Base-by-base conservation (phyloP, 805 yeast species). In the Starmerella scarabaei region DNA sequence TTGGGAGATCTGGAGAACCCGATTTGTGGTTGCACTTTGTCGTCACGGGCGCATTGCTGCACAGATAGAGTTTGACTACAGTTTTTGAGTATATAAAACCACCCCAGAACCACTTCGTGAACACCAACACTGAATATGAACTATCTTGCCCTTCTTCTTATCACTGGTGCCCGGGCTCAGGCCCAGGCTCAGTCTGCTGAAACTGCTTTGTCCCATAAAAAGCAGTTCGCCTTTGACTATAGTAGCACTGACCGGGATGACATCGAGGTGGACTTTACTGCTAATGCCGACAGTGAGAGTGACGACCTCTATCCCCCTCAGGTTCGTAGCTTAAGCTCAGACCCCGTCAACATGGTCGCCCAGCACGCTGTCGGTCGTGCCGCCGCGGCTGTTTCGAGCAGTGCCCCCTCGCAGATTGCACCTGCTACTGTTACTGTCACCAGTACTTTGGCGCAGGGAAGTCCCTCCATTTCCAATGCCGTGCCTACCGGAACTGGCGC, bases 231-330 rank as follows among this genome's bases (percentile, higher is more conserved):
- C 19, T 41, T 41, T 24, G 23, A 33, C 17, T 41, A 30, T 19
- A 38, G 33, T 14, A 37, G 41, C 36, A 28, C 36, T 3, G 26
- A 18, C 19, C 26, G 21, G 8, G 45, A 41, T 23, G 34, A 37
- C n/a, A 33, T 41, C 4, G 45, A 37, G 20, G 45, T 41, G 12
- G 38, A 41, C 17, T 37, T 41, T 2, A 28, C 18, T 15, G 20
- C 40, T 4, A 21, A 24, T 7, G 20, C 33, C 16, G 21, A 3
- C n/a, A 18, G 34, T 14, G 33, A 21, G n/a, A 29, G 21, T 6
- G 21, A 19, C 29, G 11, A 23, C 26, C 11, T 23, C 26, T 23
- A 23, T 11, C 26, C 26, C 26, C 26, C 26, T 7, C 7, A 23
- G 26, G 11, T 23, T 11, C n/a, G n/a, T n/a, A n/a, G n/a, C n/a